phyloP scores from a whole-genome alignment of 352 stramenopile genomes.

The Pythium grandisporangium region DNA sequence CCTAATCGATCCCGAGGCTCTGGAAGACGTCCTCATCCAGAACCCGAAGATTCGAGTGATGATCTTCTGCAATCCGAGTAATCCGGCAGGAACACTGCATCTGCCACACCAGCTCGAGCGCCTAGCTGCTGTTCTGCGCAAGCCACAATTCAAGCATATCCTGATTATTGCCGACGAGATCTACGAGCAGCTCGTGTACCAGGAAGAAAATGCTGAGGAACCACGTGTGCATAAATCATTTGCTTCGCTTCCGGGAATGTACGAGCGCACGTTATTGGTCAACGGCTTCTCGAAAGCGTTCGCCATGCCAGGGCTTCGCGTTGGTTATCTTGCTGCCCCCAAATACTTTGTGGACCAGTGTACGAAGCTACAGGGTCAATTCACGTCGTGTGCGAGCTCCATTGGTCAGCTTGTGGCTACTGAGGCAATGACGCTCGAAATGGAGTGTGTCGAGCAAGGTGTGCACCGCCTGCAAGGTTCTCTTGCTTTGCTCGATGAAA shows the following conservation, averaged over 20 bases:
- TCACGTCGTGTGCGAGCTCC: slow-evolving; percentile 92
- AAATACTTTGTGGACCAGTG: slow-evolving; percentile 80
- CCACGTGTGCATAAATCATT: slow-evolving; percentile 66
- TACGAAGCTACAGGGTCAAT: slow-evolving; percentile 92
- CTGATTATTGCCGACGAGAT: slow-evolving; percentile 88
- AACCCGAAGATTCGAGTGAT: slow-evolving; percentile 78
- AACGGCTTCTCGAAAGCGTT: slow-evolving; percentile 97
- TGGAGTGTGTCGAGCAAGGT: slow-evolving; percentile 44
- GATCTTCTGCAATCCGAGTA: slow-evolving; percentile 96
- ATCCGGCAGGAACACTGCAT: slow-evolving; percentile 88
- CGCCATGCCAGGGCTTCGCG: slow-evolving; percentile 94
- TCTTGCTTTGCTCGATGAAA: slow-evolving; percentile 52
- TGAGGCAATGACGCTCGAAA: slow-evolving; percentile 82
- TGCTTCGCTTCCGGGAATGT: slow-evolving; percentile 74
- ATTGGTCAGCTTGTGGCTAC: slow-evolving; percentile 89
- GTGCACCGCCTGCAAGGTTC: slow-evolving; percentile 44
- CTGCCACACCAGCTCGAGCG: slow-evolving; percentile 13
- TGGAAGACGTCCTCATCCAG: slow-evolving; percentile 65
- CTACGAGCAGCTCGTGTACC: slow-evolving; percentile 91
- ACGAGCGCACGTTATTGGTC: slow-evolving; percentile 87
- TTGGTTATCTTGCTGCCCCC: slow-evolving; percentile 87
- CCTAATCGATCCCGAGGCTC: slow-evolving; percentile 76
- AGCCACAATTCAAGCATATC: slow-evolving; percentile 34
- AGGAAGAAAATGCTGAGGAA: slow-evolving; percentile 45
- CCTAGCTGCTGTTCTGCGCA: slow-evolving; percentile 18